phyloP scores from a whole-genome alignment of 2,329 filamentous ascomycete species.

The Nannizziopsis barbatae region DNA sequence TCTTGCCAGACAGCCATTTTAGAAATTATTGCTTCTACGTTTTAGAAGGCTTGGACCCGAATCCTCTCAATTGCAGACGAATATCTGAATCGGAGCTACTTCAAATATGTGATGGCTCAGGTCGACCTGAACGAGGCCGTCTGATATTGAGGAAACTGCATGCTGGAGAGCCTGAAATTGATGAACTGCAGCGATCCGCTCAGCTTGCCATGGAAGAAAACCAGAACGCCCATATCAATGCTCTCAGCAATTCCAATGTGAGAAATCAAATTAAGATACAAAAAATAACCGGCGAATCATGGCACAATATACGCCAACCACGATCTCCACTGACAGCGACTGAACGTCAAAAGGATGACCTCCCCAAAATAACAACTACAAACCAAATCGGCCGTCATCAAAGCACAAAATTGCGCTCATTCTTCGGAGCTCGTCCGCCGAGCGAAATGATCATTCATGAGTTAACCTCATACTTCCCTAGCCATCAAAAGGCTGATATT shows the following conservation, averaged over 20 bases:
- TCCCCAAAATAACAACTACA: constrained; percentile 28
- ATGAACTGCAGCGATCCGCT: constrained; percentile 77
- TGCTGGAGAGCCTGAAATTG: constrained; percentile 73
- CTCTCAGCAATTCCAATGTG: constrained; percentile 52
- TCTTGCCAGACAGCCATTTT: constrained; percentile 78
- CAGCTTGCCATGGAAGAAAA: constrained; percentile 82
- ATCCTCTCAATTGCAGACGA: constrained; percentile 67
- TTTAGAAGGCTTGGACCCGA: constrained; percentile 70
- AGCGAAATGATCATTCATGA: constrained; percentile 97
- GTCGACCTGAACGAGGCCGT: constrained; percentile 74
- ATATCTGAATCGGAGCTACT: constrained; percentile 80
- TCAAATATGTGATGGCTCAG: constrained; percentile 78
- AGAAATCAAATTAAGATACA: constrained; percentile 79
- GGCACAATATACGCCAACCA: constrained; percentile 75
- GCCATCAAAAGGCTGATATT: constrained; percentile 86
- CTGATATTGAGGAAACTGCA: constrained; percentile 89
- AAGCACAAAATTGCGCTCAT: constrained; percentile 42
- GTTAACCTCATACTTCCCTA: constrained; percentile 91
- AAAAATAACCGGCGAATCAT: constrained; percentile 76
- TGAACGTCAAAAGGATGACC: constrained; percentile 35
- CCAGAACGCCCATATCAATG: constrained; percentile 57
- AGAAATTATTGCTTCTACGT: constrained; percentile 97
- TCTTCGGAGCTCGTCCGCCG: constrained; percentile 83
- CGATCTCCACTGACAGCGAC: constrained; percentile 57
- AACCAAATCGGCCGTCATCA: constrained; percentile 25